Percentiles rank a stretch among this genome's conserved stretches.
Conservation (phyloP, 2,329 filamentous ascomycete genomes). For the Penicillium capsulatum region DNA sequence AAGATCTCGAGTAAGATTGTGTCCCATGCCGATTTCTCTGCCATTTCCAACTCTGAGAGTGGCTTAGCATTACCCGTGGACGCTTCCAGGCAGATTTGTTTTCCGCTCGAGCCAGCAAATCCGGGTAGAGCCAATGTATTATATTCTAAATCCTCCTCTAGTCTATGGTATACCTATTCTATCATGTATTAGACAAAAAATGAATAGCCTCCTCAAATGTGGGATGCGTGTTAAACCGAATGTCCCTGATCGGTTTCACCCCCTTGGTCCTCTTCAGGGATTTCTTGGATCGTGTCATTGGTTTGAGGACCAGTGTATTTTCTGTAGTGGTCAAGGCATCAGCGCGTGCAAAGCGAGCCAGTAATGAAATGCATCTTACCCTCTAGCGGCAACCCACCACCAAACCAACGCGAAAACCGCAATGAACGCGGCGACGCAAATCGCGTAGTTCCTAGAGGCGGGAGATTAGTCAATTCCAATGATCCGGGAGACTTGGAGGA, state of each 20-base stretch:
- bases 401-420: constrained; percentile 49
- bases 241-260: constrained; percentile 13
- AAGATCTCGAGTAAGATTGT: no score
- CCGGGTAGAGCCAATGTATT: no score
- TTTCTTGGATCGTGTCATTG: constrained; percentile 45
- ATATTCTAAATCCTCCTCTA: neutral
- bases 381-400: constrained; percentile 45
- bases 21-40: no score
- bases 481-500: neutral
- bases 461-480: neutral
- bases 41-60: no score
- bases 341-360: neutral
- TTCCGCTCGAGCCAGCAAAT: no score
- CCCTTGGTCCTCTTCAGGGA: constrained; percentile 31
- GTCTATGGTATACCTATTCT: neutral
- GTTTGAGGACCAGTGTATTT: constrained; percentile 59
- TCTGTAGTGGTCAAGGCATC: constrained; percentile 31
- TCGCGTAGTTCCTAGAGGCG: constrained; percentile 45
- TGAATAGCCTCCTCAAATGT: no score
- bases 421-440: constrained; percentile 46
- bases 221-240: constrained; percentile 4
- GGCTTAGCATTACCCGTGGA: no score
- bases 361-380: constrained; percentile 28
- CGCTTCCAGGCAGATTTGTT: no score
- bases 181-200: no score